Percentiles rank a stretch among this genome's conserved stretches.
Evolutionary conservation across 176 grass and related monocot species (phyloP).

Genomic region (Carex littledalei): DNA sequence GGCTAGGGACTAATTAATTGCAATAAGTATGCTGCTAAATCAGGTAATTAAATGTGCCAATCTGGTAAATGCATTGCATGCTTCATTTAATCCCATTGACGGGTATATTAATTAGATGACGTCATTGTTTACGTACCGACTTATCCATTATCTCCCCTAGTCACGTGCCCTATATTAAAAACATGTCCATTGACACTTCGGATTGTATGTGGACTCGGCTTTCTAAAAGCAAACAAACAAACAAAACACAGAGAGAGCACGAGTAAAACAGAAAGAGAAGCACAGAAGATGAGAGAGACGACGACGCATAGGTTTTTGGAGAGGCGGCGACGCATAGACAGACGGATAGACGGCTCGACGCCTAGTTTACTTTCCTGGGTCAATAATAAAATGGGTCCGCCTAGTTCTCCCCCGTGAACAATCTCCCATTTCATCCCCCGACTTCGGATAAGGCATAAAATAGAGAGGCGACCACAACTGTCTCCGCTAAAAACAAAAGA

Average conservation of each 20-base stretch:
- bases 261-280: neutral
- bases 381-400: too few relatives aligned
- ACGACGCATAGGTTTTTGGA: neutral
- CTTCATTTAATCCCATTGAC: neutral
- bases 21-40: neutral
- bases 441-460: too few relatives aligned
- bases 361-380: neutral
- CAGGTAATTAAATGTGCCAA: too few relatives aligned
- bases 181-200: neutral
- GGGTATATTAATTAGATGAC: neutral
- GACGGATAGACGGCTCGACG: neutral
- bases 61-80: too few relatives aligned
- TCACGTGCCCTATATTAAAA: neutral
- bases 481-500: too few relatives aligned
- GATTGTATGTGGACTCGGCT: neutral
- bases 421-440: too few relatives aligned
- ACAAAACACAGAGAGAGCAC: too few relatives aligned
- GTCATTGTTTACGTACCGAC: constrained; percentile 12
- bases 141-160: neutral
- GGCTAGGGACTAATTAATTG: neutral
- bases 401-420: too few relatives aligned
- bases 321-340: neutral
- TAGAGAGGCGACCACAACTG: too few relatives aligned
- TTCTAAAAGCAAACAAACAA: too few relatives aligned
- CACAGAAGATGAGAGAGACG: neutral